Base-by-base conservation (phyloP, 1,139 yeast species). In the Suhomyces guaymorum region DNA sequence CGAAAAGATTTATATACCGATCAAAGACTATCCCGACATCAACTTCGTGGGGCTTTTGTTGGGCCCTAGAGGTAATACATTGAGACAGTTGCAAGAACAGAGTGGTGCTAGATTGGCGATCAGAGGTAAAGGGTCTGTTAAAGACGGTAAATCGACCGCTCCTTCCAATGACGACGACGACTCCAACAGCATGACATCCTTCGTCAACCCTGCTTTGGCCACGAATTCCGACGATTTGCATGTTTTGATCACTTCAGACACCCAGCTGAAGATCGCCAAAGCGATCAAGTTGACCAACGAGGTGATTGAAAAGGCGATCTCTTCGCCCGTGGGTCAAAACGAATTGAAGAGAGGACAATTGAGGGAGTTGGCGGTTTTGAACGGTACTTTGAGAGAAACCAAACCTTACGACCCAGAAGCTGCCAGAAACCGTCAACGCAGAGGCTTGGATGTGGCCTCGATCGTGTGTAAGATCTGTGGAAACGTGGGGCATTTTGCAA, bases 41-140 rank as follows among this genome's bases (percentile, higher is more conserved):
- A 94, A 94, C 62, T 90, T 90, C 54, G 87, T 92, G 36, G 99
- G 99, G 0, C 71, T 86, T 35, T 66, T 94, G 24, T 63, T 94
- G 37, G 99, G 99, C 0, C 98, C 99, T 20, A 81, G 99, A 68
- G 99, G 97, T 14, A 83, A 85, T 49, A 92, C 97, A 0, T 63
- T 90, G 49, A 77, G 87, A 43, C 79, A 80, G 49, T 65, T 94
- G 61, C 96, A 90, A 55, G 82, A 79, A 31, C 80, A 82, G 33
- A 81, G 94, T 32, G 95, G 95, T 1, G 96, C 97, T 15, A 75
- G 75, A 43, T 81, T 90, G 42, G 94, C 90, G 2, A 84, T 90
- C 25, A 70, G 97, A 50, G 97, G 97, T 24, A 81, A 84, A 49
- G 99, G 99, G 0, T 89, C 97, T 0, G 95, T 89, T 14, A 92